Evolutionary conservation across 1,139 yeast species (phyloP), one percentile per base, ranked within the genome.

Genomic region (Geotrichum australiense): DNA sequence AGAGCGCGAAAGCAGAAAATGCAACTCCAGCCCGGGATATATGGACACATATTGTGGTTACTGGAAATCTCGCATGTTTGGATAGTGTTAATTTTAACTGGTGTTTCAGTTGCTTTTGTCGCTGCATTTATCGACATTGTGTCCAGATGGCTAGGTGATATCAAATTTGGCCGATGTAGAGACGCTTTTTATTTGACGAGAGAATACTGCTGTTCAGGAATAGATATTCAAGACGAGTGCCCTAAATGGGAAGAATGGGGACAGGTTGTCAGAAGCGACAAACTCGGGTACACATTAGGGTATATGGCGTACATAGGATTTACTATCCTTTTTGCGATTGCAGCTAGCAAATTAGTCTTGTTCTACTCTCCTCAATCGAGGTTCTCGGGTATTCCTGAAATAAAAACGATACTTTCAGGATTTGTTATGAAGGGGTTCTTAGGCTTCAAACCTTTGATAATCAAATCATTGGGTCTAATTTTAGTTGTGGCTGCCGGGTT

Each of bases 401-500:
- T 80, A 41, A 78, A 64, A 44, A 58, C 61, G 1, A 58, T 58
- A 34, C 50, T 58, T n/a, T 57, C 61, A 5, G 61, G 62, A 2
- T 53, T 56, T 37, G 54, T 56, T 29, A 57, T 54, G 20, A 54
- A 64, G 10, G 64, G 63, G 5, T 75, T 77, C 49, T 60, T 81
- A 40, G 73, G 78, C 2, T 46, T 66, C 7, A 56, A 56, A 16
- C 69, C 80, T 1, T 63, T 80, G 12, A 28, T 71, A 1, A 63
- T 66, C 47, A 80, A 80, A 53, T 64, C 70, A 2, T 39, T 66
- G 2, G 81, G 86, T 19, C 62, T 82, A 47, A 63, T 78, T 27
- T 63, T 81, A 37, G 80, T 79, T 29, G 82, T 85, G 11, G 78
- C 94, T 18, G 76, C 93, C 1, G 96, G 96, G 0, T 58, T 89